These are phyloP conservation scores for Mrakia gelida DNA, from an alignment of 768 basidiomycete genomes.

Conservation along the genomic window DNA sequence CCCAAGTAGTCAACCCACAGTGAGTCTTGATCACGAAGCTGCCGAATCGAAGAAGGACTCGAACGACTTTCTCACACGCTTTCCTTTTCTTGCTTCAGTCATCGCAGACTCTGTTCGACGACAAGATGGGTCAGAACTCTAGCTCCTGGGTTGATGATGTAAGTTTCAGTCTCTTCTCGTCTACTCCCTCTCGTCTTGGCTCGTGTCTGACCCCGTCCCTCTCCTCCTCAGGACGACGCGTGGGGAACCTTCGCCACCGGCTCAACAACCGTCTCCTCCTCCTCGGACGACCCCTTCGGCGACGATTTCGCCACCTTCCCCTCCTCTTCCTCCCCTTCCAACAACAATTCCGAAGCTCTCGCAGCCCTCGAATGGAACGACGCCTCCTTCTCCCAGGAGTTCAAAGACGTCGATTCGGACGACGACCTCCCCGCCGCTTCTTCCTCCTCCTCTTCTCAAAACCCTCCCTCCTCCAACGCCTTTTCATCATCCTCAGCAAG, in stretches of 20 bases:
- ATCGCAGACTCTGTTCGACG: background rate
- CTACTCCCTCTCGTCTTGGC: background rate
- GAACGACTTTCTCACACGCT: constrained; percentile 23
- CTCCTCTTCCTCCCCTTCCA: constrained; percentile 1
- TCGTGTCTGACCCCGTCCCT: background rate
- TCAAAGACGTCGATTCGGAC: constrained; percentile 34
- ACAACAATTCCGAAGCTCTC: constrained; percentile 34
- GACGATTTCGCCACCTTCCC: constrained; percentile 37
- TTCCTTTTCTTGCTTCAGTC: background rate
- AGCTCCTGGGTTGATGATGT: constrained; percentile 36
- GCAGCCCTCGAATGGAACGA: constrained; percentile 44
- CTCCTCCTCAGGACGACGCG: constrained; percentile 38
- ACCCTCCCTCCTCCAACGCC: background rate
- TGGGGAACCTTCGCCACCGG: constrained; percentile 43
- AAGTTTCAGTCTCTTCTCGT: constrained; percentile 17
- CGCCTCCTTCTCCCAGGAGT: constrained; percentile 38
- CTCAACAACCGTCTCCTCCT: constrained; percentile 30
- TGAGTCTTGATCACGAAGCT: constrained; percentile 34
- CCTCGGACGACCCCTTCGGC: constrained; percentile 41
- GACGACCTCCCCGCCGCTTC: constrained; percentile 33
- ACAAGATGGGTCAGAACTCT: constrained; percentile 20
- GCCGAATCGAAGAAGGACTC: constrained; percentile 3
- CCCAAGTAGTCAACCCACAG: constrained; percentile 23
- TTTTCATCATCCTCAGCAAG: constrained; percentile 13
- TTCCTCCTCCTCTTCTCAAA: too few species aligned